phyloP scores from a whole-genome alignment of 768 basidiomycete species.

The Russula lepida region DNA sequence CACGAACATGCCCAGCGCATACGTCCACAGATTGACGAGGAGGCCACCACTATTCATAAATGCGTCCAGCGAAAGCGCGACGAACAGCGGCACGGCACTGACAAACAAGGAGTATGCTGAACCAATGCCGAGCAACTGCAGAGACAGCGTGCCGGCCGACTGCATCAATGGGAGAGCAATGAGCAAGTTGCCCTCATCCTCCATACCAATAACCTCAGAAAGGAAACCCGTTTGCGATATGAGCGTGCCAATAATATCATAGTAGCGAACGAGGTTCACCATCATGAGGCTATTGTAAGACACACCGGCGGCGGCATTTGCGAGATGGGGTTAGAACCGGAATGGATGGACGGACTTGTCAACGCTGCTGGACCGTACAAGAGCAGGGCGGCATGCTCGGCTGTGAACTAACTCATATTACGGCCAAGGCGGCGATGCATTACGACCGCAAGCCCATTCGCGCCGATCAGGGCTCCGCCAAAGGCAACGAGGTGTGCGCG shows the following conservation, averaged over 20 bases:
- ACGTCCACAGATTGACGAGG: constrained; percentile 49
- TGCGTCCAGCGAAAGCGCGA: constrained; percentile 47
- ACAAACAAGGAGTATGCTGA: constrained; percentile 72
- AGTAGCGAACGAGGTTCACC: background rate
- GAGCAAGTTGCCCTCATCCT: constrained; percentile 52
- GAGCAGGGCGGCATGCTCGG: constrained; percentile 51
- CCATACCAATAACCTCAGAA: constrained; percentile 31
- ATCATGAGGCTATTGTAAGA: background rate
- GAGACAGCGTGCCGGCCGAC: constrained; percentile 40
- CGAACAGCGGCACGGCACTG: constrained; percentile 46
- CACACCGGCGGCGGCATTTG: background rate
- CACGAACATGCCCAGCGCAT: constrained; percentile 49
- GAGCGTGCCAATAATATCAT: constrained; percentile 50
- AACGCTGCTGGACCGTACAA: constrained; percentile 72
- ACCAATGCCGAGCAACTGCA: constrained; percentile 65
- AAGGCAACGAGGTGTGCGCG: constrained; percentile 44
- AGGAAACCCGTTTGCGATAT: constrained; percentile 48
- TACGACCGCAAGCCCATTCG: constrained; percentile 64
- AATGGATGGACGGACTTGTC: constrained; percentile 42
- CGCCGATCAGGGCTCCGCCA: constrained; percentile 48
- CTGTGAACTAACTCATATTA: constrained; percentile 80
- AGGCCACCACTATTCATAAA: constrained; percentile 28
- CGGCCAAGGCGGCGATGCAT: constrained; percentile 56
- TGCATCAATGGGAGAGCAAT: constrained; percentile 55
- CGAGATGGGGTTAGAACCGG: background rate